Percentiles rank a stretch among this genome's conserved stretches.
These are phyloP conservation scores for Cyclotella choctawhatcheeana DNA, from an alignment of 108 stramenopile genomes.

Conservation along the genomic window DNA sequence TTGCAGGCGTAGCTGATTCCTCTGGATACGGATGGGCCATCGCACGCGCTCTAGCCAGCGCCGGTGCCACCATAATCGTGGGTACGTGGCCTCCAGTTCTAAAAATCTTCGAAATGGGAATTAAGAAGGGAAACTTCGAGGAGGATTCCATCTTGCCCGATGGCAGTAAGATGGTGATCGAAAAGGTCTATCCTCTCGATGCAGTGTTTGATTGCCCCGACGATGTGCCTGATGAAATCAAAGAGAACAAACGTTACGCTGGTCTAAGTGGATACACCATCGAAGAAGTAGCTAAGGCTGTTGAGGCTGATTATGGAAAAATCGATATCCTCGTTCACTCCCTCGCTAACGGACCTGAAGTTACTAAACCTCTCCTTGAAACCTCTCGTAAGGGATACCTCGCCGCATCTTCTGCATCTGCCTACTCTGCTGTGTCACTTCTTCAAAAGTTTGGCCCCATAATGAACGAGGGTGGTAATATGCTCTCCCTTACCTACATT, in stretches of 20 bases:
- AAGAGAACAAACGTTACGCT: constrained; percentile 94
- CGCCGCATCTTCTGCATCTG: constrained; percentile 95
- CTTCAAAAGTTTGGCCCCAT: constrained; percentile 96
- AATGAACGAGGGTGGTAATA: constrained; percentile 93
- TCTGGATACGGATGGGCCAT: constrained; percentile 99
- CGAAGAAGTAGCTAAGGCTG: constrained; percentile 90
- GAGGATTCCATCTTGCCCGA: constrained; percentile 84
- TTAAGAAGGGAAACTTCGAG: constrained; percentile 90
- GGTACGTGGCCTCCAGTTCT: constrained; percentile 99
- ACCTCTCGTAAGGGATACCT: constrained; percentile 97
- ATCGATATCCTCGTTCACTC: constrained; percentile 98
- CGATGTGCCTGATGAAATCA: constrained; percentile 95
- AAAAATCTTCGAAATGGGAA: constrained; percentile 91
- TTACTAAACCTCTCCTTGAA: constrained; percentile 97
- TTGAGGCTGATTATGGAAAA: constrained; percentile 96
- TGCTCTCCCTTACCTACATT: constrained; percentile 97
- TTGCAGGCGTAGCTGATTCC: constrained; percentile 97
- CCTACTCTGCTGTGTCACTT: constrained; percentile 95
- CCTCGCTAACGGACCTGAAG: constrained; percentile 98
- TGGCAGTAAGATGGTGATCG: constrained; percentile 93
- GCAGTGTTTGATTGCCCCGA: constrained; percentile 95
- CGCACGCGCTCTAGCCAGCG: constrained; percentile 92
- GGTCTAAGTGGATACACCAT: constrained; percentile 96
- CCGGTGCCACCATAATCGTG: constrained; percentile 95
- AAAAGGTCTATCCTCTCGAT: constrained; percentile 97